A percentile compares a stretch with the other conserved stretches of the same genome.
Evolutionary conservation across 805 yeast species (phyloP).

Genomic region (Komagataella kurtzmanii): DNA sequence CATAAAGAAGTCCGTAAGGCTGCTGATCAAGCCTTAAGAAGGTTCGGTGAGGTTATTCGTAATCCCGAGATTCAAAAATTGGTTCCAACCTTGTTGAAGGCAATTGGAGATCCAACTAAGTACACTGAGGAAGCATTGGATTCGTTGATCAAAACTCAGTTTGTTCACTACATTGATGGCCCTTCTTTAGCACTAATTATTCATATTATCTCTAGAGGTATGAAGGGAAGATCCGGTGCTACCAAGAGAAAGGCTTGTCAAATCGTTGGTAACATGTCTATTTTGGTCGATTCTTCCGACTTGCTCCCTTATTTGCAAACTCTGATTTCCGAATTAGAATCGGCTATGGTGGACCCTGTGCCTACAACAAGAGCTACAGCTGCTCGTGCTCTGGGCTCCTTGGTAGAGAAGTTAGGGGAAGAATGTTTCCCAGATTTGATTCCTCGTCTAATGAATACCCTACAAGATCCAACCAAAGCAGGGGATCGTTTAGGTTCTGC

Average conservation of each 20-base stretch:
- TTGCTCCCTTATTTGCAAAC: slow-evolving; percentile 70
- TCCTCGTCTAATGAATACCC: slow-evolving; percentile 61
- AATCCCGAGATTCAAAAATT: slow-evolving; percentile 93
- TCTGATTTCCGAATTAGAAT: slow-evolving; percentile 71
- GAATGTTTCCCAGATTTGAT: slow-evolving; percentile 88
- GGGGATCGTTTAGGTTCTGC: slow-evolving; percentile 97
- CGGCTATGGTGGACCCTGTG: slow-evolving; percentile 97
- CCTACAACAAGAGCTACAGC: slow-evolving; percentile 96
- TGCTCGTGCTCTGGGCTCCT: slow-evolving; percentile 90
- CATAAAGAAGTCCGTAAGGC: slow-evolving; percentile 96
- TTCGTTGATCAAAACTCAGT: slow-evolving; percentile 76
- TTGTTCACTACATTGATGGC: slow-evolving; percentile 95
- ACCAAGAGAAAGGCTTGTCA: slow-evolving; percentile 92
- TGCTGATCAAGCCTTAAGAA: slow-evolving; percentile 76
- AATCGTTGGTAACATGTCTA: slow-evolving; percentile 97
- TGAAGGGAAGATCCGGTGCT: slow-evolving; percentile 86
- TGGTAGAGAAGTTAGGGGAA: slow-evolving; percentile 94
- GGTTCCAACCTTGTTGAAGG: slow-evolving; percentile 77
- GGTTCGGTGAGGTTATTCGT: slow-evolving; percentile 93
- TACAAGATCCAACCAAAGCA: slow-evolving; percentile 62
- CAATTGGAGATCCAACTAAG: slow-evolving; percentile 92
- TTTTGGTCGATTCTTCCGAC: slow-evolving; percentile 81
- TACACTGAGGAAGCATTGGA: slow-evolving; percentile 82
- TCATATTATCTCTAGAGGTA: slow-evolving; percentile 91
- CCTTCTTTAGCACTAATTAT: slow-evolving; percentile 93